phyloP scores from a whole-genome alignment of 495 filamentous ascomycete species.

The Aspergillus leporis region DNA sequence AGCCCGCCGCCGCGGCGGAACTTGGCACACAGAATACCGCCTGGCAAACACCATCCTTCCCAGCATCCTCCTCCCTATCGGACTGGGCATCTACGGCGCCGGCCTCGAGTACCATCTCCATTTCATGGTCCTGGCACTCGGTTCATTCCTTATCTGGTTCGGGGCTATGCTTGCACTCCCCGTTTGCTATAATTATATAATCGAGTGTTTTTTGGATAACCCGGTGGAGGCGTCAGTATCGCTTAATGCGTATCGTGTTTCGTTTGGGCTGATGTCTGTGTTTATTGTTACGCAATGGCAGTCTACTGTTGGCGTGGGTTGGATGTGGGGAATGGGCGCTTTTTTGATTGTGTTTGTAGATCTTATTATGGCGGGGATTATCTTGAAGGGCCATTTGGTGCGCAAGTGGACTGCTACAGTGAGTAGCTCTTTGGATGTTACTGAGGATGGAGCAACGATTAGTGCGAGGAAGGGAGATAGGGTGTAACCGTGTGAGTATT shows the following conservation, averaged over 20 bases:
- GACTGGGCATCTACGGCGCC: constrained; percentile 46
- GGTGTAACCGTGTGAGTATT: neutral
- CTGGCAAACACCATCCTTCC: constrained; percentile 33
- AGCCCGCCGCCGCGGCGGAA: constrained; percentile 30
- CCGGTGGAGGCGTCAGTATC: constrained; percentile 33
- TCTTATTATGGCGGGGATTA: constrained; percentile 3
- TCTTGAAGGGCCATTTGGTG: constrained; percentile 14
- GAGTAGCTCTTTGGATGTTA: neutral
- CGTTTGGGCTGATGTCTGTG: constrained; percentile 33
- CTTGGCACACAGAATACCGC: constrained; percentile 49
- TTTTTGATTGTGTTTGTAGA: constrained; percentile 26
- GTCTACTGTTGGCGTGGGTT: constrained; percentile 34
- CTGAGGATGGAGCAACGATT: constrained; percentile 4
- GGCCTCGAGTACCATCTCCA: constrained; percentile 41
- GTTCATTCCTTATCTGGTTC: constrained; percentile 37
- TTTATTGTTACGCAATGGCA: constrained; percentile 42
- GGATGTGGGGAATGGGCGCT: constrained; percentile 45
- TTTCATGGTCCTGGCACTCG: constrained; percentile 42
- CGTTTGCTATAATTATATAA: constrained; percentile 43
- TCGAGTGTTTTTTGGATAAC: constrained; percentile 36
- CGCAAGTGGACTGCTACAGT: constrained; percentile 1
- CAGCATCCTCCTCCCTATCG: constrained; percentile 37
- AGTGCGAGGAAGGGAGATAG: neutral
- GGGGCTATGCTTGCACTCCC: constrained; percentile 32
- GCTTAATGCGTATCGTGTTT: constrained; percentile 32